Evolutionary conservation across 1,284 basidiomycete genomes (phyloP).

Genomic region (Boletellus dicymbophilus): DNA sequence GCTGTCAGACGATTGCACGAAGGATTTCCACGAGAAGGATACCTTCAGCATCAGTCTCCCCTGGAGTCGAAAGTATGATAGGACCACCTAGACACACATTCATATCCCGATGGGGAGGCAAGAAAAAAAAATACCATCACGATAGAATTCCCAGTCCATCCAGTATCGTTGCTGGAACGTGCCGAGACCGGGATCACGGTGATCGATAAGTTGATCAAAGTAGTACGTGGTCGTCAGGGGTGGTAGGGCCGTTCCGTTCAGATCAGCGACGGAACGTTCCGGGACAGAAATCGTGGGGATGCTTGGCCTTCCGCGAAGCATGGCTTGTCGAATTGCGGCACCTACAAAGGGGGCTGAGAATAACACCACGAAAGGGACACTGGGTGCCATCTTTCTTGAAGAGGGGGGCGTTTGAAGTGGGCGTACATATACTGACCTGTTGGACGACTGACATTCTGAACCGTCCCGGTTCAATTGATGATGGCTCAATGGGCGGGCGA

Average conservation of each 20-base stretch:
- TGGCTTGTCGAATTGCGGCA: conserved; percentile 21
- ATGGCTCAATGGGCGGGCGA: too few species aligned
- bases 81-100: conserved; percentile 55
- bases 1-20: conserved; percentile 40
- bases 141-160: conserved; percentile 64
- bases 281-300: conserved; percentile 19
- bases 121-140: conserved; percentile 41
- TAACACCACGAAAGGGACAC: conserved; percentile 1
- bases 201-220: conserved; percentile 76
- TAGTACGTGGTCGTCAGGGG: conserved; percentile 49
- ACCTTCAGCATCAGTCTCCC: conserved; percentile 48
- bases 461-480: not conserved
- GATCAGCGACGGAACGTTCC: conserved; percentile 7
- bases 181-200: conserved; percentile 67
- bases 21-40: not conserved
- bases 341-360: conserved; percentile 13
- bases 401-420: not conserved
- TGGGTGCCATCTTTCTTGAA: conserved; percentile 12
- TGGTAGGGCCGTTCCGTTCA: conserved; percentile 27
- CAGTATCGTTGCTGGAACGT: conserved; percentile 77
- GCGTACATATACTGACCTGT: not conserved
- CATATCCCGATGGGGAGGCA: not conserved
- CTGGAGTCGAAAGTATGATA: conserved; percentile 60
- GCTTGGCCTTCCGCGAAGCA: conserved; percentile 17
- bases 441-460: not conserved